phyloP scores from a whole-genome alignment of 768 basidiomycete species.

The Mycena albidolilacea region DNA sequence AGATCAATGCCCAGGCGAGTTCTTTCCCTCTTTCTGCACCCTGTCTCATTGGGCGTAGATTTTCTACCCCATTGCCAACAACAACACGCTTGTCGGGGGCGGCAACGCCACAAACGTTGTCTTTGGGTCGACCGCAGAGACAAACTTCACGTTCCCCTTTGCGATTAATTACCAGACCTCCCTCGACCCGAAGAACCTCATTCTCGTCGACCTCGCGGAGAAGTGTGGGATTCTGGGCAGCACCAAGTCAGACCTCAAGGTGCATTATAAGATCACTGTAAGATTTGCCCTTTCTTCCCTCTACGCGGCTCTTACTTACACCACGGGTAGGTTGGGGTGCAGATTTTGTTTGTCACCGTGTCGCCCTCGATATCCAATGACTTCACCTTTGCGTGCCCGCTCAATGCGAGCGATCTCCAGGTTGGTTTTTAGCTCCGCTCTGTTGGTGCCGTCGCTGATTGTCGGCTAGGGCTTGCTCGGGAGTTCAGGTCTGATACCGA shows the following conservation, averaged over 20 bases:
- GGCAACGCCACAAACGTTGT: conserved; percentile 65
- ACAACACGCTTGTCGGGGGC: conserved; percentile 70
- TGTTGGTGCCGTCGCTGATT: neutral
- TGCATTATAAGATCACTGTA: conserved; percentile 80
- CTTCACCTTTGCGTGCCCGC: conserved; percentile 76
- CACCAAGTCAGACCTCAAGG: conserved; percentile 62
- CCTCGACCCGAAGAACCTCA: conserved; percentile 63
- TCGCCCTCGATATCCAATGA: conserved; percentile 76
- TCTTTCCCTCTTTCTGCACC: neutral
- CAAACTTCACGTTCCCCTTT: conserved; percentile 85
- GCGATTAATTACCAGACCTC: conserved; percentile 71
- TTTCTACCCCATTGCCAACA: conserved; percentile 74
- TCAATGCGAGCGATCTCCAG: conserved; percentile 52
- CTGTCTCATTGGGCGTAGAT: conserved; percentile 57
- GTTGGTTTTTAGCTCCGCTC: conserved; percentile 40
- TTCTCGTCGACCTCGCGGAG: conserved; percentile 72
- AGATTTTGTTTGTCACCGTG: conserved; percentile 75
- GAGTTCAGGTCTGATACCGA: neutral
- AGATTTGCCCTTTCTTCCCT: conserved; percentile 41
- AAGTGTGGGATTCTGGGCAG: conserved; percentile 73
- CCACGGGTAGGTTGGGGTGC: conserved; percentile 68
- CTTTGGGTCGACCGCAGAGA: conserved; percentile 68
- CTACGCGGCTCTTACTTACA: conserved; percentile 12
- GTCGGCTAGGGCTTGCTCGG: conserved; percentile 16
- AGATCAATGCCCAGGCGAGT: conserved; percentile 73